These are phyloP conservation scores for Hyaloscypha hepaticicola DNA, from an alignment of 495 filamentous ascomycete genomes.

Conservation along the genomic window DNA sequence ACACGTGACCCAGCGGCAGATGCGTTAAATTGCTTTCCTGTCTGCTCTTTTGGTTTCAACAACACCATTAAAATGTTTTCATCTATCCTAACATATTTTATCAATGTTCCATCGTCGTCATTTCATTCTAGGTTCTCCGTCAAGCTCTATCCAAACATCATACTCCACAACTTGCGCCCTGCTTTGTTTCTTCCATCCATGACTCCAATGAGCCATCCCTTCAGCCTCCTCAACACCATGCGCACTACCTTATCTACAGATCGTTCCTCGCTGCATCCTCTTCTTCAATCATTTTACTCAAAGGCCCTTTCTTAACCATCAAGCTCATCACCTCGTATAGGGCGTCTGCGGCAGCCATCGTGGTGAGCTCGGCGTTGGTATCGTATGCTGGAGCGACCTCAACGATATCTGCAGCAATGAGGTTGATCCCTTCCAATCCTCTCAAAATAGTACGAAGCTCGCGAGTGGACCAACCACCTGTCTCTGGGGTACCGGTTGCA, in stretches of 20 bases:
- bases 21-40: no score
- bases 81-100: not conserved
- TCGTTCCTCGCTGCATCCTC: conserved; percentile 19
- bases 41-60: no score
- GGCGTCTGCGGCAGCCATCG: conserved; percentile 66
- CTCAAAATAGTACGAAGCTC: conserved; percentile 71
- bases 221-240: not conserved
- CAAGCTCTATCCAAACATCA: not conserved
- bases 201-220: no score
- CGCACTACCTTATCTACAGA: conserved; percentile 15
- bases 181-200: not conserved
- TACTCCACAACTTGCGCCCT: not conserved
- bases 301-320: conserved; percentile 62
- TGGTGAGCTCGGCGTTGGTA: conserved; percentile 65
- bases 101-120: not conserved
- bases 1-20: not conserved
- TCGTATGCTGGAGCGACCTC: conserved; percentile 68
- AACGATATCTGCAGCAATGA: conserved; percentile 70
- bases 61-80: not conserved
- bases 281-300: conserved; percentile 33
- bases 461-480: conserved; percentile 73
- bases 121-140: not conserved
- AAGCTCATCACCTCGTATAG: conserved; percentile 65
- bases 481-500: conserved; percentile 75
- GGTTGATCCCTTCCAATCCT: conserved; percentile 70